Conservation (phyloP, 306 rosid species). For the Medicago lupulina region DNA sequence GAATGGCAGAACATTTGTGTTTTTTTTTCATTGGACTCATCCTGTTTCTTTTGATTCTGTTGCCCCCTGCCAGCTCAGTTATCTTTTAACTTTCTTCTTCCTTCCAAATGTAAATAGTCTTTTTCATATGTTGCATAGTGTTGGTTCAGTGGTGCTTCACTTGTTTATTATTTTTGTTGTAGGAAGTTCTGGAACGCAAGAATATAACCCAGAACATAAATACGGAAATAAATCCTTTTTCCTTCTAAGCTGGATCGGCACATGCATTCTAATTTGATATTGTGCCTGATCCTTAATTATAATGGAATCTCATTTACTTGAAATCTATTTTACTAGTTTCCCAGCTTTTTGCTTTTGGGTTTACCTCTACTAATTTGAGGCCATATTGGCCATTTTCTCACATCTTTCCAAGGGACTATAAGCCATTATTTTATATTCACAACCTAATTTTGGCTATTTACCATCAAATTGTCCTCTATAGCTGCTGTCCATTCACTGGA, state of each 20-base stretch:
- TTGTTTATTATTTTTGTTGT: neutral
- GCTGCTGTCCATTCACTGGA: too few relatives aligned
- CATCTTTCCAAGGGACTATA: neutral
- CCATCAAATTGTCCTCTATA: neutral
- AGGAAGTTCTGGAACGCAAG: neutral
- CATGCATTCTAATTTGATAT: constrained; percentile 1
- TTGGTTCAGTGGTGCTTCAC: neutral
- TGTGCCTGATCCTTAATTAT: neutral
- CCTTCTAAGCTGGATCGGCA: neutral
- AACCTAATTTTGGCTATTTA: neutral
- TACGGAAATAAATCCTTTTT: neutral
- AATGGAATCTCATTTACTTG: neutral
- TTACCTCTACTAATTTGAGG: neutral
- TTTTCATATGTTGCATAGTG: neutral
- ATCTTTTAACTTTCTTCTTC: constrained; percentile 1
- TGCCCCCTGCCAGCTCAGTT: neutral
- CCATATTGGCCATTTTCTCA: neutral
- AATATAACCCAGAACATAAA: neutral
- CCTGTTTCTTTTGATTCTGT: neutral
- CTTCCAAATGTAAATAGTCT: neutral
- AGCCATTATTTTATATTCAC: neutral
- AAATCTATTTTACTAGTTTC: neutral
- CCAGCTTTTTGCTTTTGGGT: neutral
- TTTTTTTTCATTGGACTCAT: neutral
- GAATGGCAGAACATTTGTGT: neutral